Evolutionary conservation across 140 eudicot species (phyloP).

Genomic region (Stevia rebaudiana): DNA sequence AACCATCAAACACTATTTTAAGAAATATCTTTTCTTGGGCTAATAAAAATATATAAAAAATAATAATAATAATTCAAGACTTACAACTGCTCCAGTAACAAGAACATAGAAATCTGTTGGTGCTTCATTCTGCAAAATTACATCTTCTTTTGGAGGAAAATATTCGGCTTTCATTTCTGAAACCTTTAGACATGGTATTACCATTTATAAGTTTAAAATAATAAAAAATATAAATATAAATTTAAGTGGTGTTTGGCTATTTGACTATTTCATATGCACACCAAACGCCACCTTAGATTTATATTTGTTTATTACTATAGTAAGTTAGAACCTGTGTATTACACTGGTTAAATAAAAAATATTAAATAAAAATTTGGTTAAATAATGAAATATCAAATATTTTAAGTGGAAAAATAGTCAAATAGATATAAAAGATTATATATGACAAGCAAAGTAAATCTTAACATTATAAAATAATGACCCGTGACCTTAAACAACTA

Average conservation of each 20-base stretch:
- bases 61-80: conserved; percentile 3
- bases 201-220: neutral
- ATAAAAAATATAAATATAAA: neutral
- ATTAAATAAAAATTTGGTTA: no score
- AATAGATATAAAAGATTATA: no score
- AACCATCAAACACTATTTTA: conserved; percentile 1
- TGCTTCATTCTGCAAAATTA: conserved; percentile 95
- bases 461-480: no score
- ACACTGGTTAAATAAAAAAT: no score
- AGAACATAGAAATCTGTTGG: conserved; percentile 91
- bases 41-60: neutral
- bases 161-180: conserved; percentile 99
- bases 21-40: neutral
- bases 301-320: no score
- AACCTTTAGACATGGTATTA: conserved; percentile 40
- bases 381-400: no score
- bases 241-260: neutral
- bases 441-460: no score
- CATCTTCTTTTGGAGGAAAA: conserved; percentile 93
- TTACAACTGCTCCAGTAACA: conserved; percentile 87
- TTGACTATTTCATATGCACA: neutral
- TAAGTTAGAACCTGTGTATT: no score
- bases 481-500: no score
- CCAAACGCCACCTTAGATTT: neutral
- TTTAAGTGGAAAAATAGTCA: no score